Base-by-base conservation (phyloP, 768 basidiomycete species). In the Phlegmacium glaucopus region DNA sequence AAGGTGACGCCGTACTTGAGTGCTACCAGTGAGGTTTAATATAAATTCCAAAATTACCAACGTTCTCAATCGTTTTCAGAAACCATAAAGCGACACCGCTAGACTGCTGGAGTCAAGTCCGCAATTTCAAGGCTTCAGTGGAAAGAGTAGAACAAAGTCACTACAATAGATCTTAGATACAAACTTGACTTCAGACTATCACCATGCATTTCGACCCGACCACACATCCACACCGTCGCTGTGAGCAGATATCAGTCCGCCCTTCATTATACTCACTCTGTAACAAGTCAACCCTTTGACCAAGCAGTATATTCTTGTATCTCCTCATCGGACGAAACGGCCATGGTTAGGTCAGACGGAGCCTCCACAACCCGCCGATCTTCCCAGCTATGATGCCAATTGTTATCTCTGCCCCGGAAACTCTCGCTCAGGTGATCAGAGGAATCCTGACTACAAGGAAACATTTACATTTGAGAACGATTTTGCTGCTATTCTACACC, bases 371-470 rank as follows among this genome's bases (percentile, higher is more conserved):
- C 39, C 72, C 1, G 58, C 68, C 6, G 61, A 69, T 29, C 72
- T 87, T 4, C 85, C 84, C 0, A 52, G 73, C 37, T 79, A 90
- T 55, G 90, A 93, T 57, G 76, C 78, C 4, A 65, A 69, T 32
- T 94, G 93, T 60, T 94, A 90, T 63, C 80, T 96, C 39, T 96
- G 94, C 58, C 92, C 94, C 0, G 85, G 92, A 12, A 94, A 94
- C 60, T 50, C 69, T 17, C 80, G 93, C 15, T 80, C 84, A 0
- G 81, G 82, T n/a, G 91, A 89, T 0, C 65, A 77, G 47, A 60
- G 64, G 45, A 95, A 93, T 61, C 83, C 79, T 1, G 51, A 63
- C 16, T 95, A 90, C 66, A 63, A 72, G n/a, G 66, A 77, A 12
- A 89, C 85, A 9, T 82, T 74, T 63, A 68, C 79, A 6, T 94